Evolutionary conservation across 2,329 filamentous ascomycete genomes (phyloP).

Genomic region (Neophaeococcomyces aloes): DNA sequence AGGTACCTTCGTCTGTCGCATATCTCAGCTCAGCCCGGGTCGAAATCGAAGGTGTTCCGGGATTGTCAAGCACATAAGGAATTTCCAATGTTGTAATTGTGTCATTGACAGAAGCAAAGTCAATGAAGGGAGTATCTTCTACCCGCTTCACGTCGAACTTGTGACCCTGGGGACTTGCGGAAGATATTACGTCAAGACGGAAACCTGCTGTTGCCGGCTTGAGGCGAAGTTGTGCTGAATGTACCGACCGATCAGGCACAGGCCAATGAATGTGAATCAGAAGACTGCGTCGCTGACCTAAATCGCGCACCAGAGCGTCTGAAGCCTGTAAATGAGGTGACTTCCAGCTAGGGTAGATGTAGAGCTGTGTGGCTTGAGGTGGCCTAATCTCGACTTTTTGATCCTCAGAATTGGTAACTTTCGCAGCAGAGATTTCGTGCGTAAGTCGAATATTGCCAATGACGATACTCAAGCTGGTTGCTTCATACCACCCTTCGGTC

Average conservation of each 20-base stretch:
- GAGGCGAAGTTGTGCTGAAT: constrained; percentile 40
- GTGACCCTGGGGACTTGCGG: constrained; percentile 33
- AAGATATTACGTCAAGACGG: constrained; percentile 45
- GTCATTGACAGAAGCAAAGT: constrained; percentile 28
- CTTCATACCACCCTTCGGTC: constrained; percentile 18
- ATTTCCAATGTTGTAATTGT: constrained; percentile 36
- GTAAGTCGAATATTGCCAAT: constrained; percentile 17
- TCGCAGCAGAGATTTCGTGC: constrained; percentile 7
- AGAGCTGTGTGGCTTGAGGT: constrained; percentile 8
- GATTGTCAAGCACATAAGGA: constrained; percentile 70
- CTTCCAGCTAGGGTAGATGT: constrained; percentile 15
- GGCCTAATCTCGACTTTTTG: not conserved
- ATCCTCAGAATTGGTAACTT: not conserved
- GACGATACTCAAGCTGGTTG: constrained; percentile 12
- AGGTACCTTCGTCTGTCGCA: constrained; percentile 54
- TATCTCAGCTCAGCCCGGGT: constrained; percentile 69
- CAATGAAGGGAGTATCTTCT: constrained; percentile 37
- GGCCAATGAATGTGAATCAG: constrained; percentile 54
- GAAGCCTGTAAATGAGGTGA: constrained; percentile 41
- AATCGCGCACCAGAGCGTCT: constrained; percentile 60
- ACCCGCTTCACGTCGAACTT: constrained; percentile 31
- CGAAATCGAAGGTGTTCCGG: constrained; percentile 49
- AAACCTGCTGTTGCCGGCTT: constrained; percentile 51
- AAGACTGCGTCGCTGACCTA: constrained; percentile 68
- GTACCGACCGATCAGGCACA: constrained; percentile 63